Conservation (phyloP, 164 flowering plant species). For the Berberis thunbergii region DNA sequence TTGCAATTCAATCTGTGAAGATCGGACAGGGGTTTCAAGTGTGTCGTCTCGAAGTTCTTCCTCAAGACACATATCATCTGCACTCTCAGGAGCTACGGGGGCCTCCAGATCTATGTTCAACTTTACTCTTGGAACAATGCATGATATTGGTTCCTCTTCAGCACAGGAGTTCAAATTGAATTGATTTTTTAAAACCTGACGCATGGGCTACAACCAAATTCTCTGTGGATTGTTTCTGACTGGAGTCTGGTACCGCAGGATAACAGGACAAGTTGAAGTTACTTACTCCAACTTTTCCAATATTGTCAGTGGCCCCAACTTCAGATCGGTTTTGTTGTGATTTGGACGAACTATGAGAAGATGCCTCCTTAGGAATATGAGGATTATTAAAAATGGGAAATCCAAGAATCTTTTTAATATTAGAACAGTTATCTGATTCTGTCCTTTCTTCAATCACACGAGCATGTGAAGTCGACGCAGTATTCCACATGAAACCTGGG, state of each 20-base stretch:
- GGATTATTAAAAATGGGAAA: conserved; percentile 44
- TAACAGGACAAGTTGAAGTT: not conserved
- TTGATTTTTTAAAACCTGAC: conserved; percentile 14
- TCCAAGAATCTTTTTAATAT: conserved; percentile 45
- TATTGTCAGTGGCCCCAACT: conserved; percentile 14
- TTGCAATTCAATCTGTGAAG: conserved; percentile 1
- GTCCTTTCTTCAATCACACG: conserved; percentile 18
- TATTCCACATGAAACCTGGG: conserved; percentile 7
- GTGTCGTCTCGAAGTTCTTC: not conserved
- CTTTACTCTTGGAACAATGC: conserved; percentile 16
- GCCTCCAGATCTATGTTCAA: conserved; percentile 63
- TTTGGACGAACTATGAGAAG: conserved; percentile 16
- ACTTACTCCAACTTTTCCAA: not conserved
- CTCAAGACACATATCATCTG: conserved; percentile 9
- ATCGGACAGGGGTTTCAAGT: conserved; percentile 2
- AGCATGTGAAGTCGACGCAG: conserved; percentile 16
- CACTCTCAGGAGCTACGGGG: conserved; percentile 24
- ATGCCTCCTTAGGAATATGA: conserved; percentile 18
- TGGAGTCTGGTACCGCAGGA: not conserved
- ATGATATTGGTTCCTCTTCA: conserved; percentile 37
- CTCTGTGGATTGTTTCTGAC: not conserved
- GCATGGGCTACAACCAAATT: not conserved
- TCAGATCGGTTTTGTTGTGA: conserved; percentile 11
- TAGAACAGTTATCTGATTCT: conserved; percentile 16
- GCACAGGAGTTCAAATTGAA: conserved; percentile 61